Percentiles rank a stretch among this genome's conserved stretches.
Conservation (phyloP, 2,329 filamentous ascomycete species). For the Rasamsonia emersonii region DNA sequence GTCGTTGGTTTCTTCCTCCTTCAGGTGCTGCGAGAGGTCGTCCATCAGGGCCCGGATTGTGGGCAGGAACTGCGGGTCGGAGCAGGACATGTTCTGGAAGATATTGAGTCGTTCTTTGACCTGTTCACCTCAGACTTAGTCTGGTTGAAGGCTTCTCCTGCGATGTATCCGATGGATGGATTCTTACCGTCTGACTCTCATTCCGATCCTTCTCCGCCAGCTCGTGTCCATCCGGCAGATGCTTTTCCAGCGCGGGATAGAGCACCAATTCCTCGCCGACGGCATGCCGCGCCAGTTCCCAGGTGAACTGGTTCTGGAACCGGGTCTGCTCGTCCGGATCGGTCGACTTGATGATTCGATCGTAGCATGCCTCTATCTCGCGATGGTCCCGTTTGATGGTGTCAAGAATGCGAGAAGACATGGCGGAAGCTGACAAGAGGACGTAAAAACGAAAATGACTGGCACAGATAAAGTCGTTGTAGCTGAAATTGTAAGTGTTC, state of each 20-base stretch:
- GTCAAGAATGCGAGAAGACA: slow-evolving; percentile 22
- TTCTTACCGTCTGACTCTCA: slow-evolving; percentile 38
- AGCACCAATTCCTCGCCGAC: slow-evolving; percentile 46
- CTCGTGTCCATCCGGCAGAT: slow-evolving; percentile 35
- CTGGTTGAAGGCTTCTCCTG: not conserved
- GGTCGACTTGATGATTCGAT: slow-evolving; percentile 32
- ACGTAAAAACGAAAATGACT: no score
- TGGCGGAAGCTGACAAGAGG: slow-evolving; percentile 1
- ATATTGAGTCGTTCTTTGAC: slow-evolving; percentile 44
- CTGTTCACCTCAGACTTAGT: slow-evolving; percentile 21
- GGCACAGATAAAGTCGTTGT: no score
- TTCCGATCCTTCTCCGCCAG: slow-evolving; percentile 42
- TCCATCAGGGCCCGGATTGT: slow-evolving; percentile 38
- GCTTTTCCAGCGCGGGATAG: slow-evolving; percentile 46
- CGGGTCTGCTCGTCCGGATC: slow-evolving; percentile 36
- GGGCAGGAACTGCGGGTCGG: slow-evolving; percentile 35
- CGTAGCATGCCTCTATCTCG: slow-evolving; percentile 35
- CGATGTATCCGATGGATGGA: not conserved
- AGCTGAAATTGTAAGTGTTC: no score
- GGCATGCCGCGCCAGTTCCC: slow-evolving; percentile 45
- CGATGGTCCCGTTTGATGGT: slow-evolving; percentile 36
- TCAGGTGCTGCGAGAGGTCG: slow-evolving; percentile 39
- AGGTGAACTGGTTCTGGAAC: slow-evolving; percentile 45
- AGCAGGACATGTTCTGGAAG: slow-evolving; percentile 40
- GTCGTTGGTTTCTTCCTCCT: slow-evolving; percentile 44